Conservation (phyloP, 768 basidiomycete genomes). For the Suillus plorans region DNA sequence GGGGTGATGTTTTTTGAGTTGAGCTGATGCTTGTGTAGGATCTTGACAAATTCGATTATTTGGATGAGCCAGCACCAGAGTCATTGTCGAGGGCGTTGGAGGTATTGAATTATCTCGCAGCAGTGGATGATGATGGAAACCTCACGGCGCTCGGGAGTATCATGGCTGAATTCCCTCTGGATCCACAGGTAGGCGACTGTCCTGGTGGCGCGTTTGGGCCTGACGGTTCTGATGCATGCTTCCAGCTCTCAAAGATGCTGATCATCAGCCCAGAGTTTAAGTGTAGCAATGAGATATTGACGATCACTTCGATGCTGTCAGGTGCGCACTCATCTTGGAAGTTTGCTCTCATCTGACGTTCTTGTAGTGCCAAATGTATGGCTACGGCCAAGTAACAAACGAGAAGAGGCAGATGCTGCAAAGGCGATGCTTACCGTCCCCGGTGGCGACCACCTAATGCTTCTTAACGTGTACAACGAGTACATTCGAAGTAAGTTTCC, state of each 20-base stretch:
- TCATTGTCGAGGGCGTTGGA: conserved; percentile 97
- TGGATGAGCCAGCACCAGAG: conserved; percentile 93
- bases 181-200: conserved; percentile 71
- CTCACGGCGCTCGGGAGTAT: conserved; percentile 82
- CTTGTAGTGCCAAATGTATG: conserved; percentile 82
- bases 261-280: conserved; percentile 93
- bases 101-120: conserved; percentile 87
- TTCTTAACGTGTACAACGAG: conserved; percentile 94
- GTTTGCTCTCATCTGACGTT: not conserved
- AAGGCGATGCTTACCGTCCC: conserved; percentile 88
- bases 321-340: conserved; percentile 41
- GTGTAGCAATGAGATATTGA: conserved; percentile 94
- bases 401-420: conserved; percentile 90
- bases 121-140: conserved; percentile 92
- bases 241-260: conserved; percentile 83
- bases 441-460: conserved; percentile 93
- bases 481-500: conserved; percentile 71
- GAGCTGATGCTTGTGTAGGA: conserved; percentile 40
- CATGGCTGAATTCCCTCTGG: conserved; percentile 99
- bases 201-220: not conserved
- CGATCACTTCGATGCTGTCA: conserved; percentile 95
- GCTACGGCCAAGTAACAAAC: conserved; percentile 83
- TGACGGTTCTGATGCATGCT: not conserved
- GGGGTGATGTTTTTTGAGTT: not conserved
- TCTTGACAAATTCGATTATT: conserved; percentile 84